Evolutionary conservation across 192 early-diverging fungal genomes (phyloP).

Genomic region (Mortierella antarctica): DNA sequence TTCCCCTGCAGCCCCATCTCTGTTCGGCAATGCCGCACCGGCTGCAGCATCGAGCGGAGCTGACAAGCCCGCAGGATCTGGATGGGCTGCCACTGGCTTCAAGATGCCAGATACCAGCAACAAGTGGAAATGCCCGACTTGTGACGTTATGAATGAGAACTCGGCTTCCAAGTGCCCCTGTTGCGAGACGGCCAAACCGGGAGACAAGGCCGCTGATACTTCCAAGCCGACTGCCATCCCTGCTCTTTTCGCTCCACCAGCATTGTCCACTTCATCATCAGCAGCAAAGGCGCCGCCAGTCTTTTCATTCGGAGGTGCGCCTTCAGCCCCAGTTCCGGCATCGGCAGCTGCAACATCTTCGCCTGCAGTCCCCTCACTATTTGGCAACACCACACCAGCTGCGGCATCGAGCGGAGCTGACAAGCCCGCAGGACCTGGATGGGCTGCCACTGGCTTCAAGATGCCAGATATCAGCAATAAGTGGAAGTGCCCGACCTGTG

Average conservation of each 20-base stretch:
- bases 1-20: not conserved
- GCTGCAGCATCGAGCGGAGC: not conserved
- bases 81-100: constrained; percentile 3
- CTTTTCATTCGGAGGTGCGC: not conserved
- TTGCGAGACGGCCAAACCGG: constrained; percentile 39
- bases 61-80: not conserved
- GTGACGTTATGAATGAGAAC: constrained; percentile 25
- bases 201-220: constrained; percentile 1
- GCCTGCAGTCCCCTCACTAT: too few species aligned
- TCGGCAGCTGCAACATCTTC: too few species aligned
- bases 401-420: not conserved
- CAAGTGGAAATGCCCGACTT: constrained; percentile 47
- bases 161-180: constrained; percentile 21
- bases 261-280: not conserved
- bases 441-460: constrained; percentile 16
- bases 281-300: not conserved
- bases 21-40: not conserved
- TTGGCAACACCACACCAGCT: not conserved
- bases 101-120: constrained; percentile 11
- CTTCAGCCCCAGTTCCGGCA: not conserved
- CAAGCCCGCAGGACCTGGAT: not conserved
- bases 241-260: constrained; percentile 9
- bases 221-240: not conserved
- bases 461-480: constrained; percentile 12
- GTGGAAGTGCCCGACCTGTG: constrained; percentile 40